Base-by-base conservation (phyloP, 768 basidiomycete species). In the Chlorophyllum brunneum region DNA sequence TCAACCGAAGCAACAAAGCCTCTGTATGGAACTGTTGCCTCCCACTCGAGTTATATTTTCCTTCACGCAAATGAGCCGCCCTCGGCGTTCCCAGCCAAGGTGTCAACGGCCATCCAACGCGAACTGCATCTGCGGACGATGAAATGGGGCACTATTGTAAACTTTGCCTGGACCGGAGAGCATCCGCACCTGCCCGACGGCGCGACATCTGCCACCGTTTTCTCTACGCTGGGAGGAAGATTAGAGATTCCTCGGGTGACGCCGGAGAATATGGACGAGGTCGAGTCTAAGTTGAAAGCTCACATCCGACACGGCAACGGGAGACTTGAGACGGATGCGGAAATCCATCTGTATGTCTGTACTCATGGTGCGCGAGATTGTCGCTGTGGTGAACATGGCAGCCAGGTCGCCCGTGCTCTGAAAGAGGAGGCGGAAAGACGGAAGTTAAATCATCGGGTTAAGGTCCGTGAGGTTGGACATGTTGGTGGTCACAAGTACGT, bases 401-500 rank as follows among this genome's bases (percentile, higher is more conserved):
- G 76, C 2, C 71, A 68, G 9, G 76, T 92, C 5, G 79, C 73
- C 2, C 68, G 68, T 0, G 75, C 81, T 2, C 62, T 94, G 23
- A 67, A 70, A 15, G 67, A 72, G 3, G 85, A 88, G 61, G 65
- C 87, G 5, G 63, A 63, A 33, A 66, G 61, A 34, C 72, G 75
- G 43, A 61, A 72, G 29, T 60, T 65, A 1, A 61, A 65, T 1
- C 57, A 55, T 5, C 56, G 61, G 33, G 54, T 81, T 55, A 58
- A 73, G 74, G 70, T 92, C 1, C 80, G 80, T 2, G 82, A 89
- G 56, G 78, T 85, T 5, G 86, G 78, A 2, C 91, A 94, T 65
- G 82, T 94, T 45, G 91, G 92, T 1, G 89, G 89, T 22, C 91
- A 94, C 67, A 76, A 88, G 90, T 88, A 61, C 63, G 83, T 74